Evolutionary conservation across 1,284 basidiomycete genomes (phyloP).

Genomic region (Rhodofomes roseus): DNA sequence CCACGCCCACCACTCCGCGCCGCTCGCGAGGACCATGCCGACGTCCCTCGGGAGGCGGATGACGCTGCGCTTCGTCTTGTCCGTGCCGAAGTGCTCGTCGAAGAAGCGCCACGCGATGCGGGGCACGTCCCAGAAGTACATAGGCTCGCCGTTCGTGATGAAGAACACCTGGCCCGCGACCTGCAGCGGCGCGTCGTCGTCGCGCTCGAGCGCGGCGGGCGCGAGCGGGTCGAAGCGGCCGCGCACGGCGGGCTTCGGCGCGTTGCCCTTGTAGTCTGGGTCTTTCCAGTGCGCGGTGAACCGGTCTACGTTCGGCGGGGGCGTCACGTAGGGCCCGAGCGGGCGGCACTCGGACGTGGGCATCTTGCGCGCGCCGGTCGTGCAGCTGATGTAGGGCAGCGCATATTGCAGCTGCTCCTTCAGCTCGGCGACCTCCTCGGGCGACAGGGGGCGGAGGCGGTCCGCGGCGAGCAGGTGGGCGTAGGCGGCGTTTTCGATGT

Average conservation of each 20-base stretch:
- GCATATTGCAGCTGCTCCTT: slow-evolving; percentile 41
- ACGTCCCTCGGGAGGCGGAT: slow-evolving; percentile 62
- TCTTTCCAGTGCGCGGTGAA: slow-evolving; percentile 61
- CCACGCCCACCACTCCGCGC: slow-evolving; percentile 76
- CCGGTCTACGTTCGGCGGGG: slow-evolving; percentile 53
- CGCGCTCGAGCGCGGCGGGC: slow-evolving; percentile 46
- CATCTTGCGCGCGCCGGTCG: slow-evolving; percentile 57
- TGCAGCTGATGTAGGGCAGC: slow-evolving; percentile 61
- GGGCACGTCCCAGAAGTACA: slow-evolving; percentile 96
- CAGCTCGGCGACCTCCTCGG: slow-evolving; percentile 39
- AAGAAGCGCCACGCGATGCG: slow-evolving; percentile 83
- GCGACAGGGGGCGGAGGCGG: slow-evolving; percentile 54
- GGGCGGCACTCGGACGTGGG: slow-evolving; percentile 79
- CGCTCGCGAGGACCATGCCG: slow-evolving; percentile 68
- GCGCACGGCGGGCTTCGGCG: slow-evolving; percentile 62
- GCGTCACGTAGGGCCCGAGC: slow-evolving; percentile 72
- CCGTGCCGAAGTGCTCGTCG: slow-evolving; percentile 41
- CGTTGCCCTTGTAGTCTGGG: slow-evolving; percentile 37
- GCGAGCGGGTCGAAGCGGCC: slow-evolving; percentile 74
- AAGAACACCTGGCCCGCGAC: slow-evolving; percentile 96
- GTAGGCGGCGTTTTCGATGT: slow-evolving; percentile 93
- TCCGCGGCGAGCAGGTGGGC: slow-evolving; percentile 95
- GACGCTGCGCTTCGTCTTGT: slow-evolving; percentile 22
- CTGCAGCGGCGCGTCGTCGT: slow-evolving; percentile 52
- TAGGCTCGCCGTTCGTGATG: slow-evolving; percentile 96